A percentile compares a stretch with the other conserved stretches of the same genome.
Evolutionary conservation across 2,329 filamentous ascomycete genomes (phyloP).

Genomic region (Stagonosporopsis vannaccii): DNA sequence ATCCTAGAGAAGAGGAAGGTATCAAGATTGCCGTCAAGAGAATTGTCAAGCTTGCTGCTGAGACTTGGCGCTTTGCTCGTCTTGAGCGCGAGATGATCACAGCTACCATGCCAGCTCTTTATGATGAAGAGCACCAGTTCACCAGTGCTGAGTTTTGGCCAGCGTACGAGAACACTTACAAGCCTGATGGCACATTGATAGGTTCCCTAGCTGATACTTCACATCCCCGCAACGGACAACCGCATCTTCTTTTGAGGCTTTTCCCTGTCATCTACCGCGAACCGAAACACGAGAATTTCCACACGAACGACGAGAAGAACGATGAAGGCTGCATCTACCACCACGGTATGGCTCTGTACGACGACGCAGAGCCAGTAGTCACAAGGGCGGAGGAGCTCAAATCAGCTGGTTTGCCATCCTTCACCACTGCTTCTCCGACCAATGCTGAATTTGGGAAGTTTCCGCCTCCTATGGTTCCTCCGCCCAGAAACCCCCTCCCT

Average conservation of each 20-base stretch:
- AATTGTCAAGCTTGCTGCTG: constrained; percentile 65
- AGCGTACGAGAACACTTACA: constrained; percentile 44
- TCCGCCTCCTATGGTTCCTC: constrained; percentile 47
- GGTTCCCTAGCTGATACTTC: constrained; percentile 36
- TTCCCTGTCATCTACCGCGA: constrained; percentile 63
- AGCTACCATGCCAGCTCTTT: constrained; percentile 56
- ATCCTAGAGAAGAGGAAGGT: constrained; percentile 59
- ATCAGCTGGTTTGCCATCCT: constrained; percentile 50
- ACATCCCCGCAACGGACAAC: constrained; percentile 38
- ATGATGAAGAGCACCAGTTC: constrained; percentile 44
- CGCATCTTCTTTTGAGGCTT: constrained; percentile 58
- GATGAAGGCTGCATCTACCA: constrained; percentile 60
- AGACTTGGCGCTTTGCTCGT: constrained; percentile 65
- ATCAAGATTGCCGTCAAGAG: constrained; percentile 60
- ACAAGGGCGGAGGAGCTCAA: constrained; percentile 45
- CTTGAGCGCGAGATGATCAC: constrained; percentile 64
- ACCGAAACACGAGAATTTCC: constrained; percentile 56
- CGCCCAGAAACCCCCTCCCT: constrained; percentile 38
- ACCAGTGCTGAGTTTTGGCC: constrained; percentile 46
- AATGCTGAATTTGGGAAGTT: constrained; percentile 48
- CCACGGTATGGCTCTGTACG: constrained; percentile 58
- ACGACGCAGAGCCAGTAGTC: constrained; percentile 51
- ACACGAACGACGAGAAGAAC: constrained; percentile 49
- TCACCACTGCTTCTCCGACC: constrained; percentile 46
- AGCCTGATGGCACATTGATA: constrained; percentile 32